phyloP scores from a whole-genome alignment of 2,329 filamentous ascomycete species.

The Corynespora cassiicola region DNA sequence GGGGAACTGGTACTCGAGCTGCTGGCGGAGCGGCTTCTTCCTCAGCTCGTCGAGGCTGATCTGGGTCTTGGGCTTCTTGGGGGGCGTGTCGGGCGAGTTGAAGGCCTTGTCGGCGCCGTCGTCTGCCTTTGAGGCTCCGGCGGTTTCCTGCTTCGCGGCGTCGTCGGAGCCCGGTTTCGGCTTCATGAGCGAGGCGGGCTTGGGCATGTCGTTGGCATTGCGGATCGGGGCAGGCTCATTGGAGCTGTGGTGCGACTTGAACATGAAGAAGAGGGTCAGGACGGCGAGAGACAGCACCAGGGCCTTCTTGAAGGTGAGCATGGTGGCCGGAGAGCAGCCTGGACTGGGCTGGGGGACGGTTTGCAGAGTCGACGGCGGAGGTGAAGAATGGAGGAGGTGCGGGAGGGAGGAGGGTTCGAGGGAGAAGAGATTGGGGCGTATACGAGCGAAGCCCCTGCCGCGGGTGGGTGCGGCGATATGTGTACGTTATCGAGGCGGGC shows the following conservation, averaged over 20 bases:
- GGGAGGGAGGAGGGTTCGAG: conserved; percentile 1
- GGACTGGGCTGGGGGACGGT: conserved; percentile 4
- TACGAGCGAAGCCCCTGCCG: conserved; percentile 12
- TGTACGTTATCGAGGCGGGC: conserved; percentile 2
- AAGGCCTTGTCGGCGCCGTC: conserved; percentile 30
- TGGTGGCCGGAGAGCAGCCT: conserved; percentile 48
- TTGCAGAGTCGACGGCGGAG: conserved; percentile 1
- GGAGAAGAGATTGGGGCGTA: neutral
- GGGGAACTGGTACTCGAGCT: conserved; percentile 90
- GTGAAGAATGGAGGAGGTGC: conserved; percentile 2
- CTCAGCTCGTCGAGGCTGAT: conserved; percentile 73
- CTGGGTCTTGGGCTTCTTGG: conserved; percentile 59
- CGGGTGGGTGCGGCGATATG: too few species aligned
- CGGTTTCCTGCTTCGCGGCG: conserved; percentile 25
- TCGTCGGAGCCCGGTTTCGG: conserved; percentile 24
- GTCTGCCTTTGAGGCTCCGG: conserved; percentile 13
- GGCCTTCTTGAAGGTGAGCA: conserved; percentile 82
- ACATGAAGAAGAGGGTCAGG: conserved; percentile 72
- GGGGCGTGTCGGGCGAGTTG: conserved; percentile 32
- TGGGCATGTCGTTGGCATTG: conserved; percentile 44
- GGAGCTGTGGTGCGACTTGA: conserved; percentile 64
- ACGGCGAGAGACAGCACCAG: conserved; percentile 74
- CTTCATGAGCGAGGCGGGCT: conserved; percentile 40
- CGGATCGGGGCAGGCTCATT: conserved; percentile 35
- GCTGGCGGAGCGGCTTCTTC: conserved; percentile 74